A percentile compares a stretch with the other conserved stretches of the same genome.
phyloP scores from a whole-genome alignment of 805 yeast genomes.

The Candida odintsovae region DNA sequence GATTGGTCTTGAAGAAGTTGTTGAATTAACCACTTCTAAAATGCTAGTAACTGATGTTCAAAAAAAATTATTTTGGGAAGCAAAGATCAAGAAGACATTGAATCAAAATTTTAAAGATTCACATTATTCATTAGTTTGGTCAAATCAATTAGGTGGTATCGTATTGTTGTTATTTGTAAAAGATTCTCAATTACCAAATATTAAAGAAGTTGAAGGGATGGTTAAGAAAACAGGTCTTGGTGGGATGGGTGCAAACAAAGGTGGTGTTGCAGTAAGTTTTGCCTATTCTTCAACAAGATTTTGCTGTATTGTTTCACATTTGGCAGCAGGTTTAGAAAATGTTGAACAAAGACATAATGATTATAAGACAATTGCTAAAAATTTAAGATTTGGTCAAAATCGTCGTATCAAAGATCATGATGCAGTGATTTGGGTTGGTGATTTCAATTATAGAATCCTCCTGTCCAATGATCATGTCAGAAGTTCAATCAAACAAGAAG shows the following conservation, averaged over 20 bases:
- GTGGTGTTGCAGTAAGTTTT: slow-evolving; percentile 71
- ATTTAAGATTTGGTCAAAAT: slow-evolving; percentile 55
- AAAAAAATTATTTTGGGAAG: slow-evolving; percentile 60
- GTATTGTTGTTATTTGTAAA: slow-evolving; percentile 64
- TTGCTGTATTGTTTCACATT: slow-evolving; percentile 79
- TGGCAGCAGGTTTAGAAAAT: slow-evolving; percentile 88
- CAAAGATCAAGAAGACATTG: slow-evolving; percentile 43
- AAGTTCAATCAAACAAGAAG: slow-evolving; percentile 38
- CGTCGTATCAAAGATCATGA: slow-evolving; percentile 71
- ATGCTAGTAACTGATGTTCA: slow-evolving; percentile 72
- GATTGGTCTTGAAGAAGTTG: slow-evolving; percentile 85
- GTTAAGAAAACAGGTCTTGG: slow-evolving; percentile 90
- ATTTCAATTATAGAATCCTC: slow-evolving; percentile 80
- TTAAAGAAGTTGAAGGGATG: slow-evolving; percentile 62
- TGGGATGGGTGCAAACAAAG: slow-evolving; percentile 81
- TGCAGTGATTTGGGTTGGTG: slow-evolving; percentile 86
- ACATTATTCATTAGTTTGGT: slow-evolving; percentile 52
- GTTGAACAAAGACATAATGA: slow-evolving; percentile 82
- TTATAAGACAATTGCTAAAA: slow-evolving; percentile 70
- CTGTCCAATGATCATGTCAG: slow-evolving; percentile 69
- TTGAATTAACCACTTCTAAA: slow-evolving; percentile 78
- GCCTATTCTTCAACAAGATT: slow-evolving; percentile 59
- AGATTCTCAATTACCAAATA: slow-evolving; percentile 41
- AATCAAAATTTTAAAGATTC: slow-evolving; percentile 26
- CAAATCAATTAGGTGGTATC: slow-evolving; percentile 84